Evolutionary conservation across 495 filamentous ascomycete species (phyloP).

Genomic region (Penicillium desertorum): DNA sequence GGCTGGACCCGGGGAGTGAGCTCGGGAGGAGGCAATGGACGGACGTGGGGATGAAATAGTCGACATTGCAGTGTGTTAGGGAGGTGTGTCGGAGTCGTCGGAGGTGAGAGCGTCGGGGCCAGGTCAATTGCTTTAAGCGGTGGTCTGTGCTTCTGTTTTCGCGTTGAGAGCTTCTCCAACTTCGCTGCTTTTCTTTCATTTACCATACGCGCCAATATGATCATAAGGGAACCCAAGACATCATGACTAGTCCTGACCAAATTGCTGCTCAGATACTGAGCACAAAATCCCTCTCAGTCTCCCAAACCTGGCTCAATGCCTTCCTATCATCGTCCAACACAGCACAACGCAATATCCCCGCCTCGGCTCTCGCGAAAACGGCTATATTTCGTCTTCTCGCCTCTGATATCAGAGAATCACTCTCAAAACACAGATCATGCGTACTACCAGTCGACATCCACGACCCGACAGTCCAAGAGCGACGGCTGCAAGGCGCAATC

Average conservation of each 20-base stretch:
- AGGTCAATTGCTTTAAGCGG: slow-evolving; percentile 29
- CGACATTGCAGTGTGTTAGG: slow-evolving; percentile 57
- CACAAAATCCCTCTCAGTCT: slow-evolving; percentile 46
- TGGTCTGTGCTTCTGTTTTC: slow-evolving; percentile 31
- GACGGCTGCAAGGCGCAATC: slow-evolving; percentile 56
- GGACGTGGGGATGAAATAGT: slow-evolving; percentile 71
- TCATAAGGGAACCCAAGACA: background rate
- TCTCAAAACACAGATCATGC: slow-evolving; percentile 47
- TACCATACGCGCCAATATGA: background rate
- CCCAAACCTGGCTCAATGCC: slow-evolving; percentile 42
- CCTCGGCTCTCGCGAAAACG: slow-evolving; percentile 72
- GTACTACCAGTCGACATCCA: slow-evolving; percentile 59
- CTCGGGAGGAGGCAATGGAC: slow-evolving; percentile 67
- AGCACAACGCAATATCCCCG: slow-evolving; percentile 56
- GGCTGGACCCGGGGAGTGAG: slow-evolving; percentile 56
- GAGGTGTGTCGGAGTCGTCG: slow-evolving; percentile 7
- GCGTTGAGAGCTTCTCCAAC: slow-evolving; percentile 6
- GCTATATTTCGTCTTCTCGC: slow-evolving; percentile 77
- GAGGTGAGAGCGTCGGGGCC: slow-evolving; percentile 14
- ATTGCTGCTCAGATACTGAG: slow-evolving; percentile 45
- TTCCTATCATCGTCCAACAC: slow-evolving; percentile 38
- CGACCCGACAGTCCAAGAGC: slow-evolving; percentile 53
- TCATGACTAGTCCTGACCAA: slow-evolving; percentile 43
- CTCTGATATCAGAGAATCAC: slow-evolving; percentile 67
- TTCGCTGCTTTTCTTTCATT: slow-evolving; percentile 7